A percentile compares a stretch with the other conserved stretches of the same genome.
Evolutionary conservation across 441 rosid species (phyloP).

Genomic region (Jatropha multifida): DNA sequence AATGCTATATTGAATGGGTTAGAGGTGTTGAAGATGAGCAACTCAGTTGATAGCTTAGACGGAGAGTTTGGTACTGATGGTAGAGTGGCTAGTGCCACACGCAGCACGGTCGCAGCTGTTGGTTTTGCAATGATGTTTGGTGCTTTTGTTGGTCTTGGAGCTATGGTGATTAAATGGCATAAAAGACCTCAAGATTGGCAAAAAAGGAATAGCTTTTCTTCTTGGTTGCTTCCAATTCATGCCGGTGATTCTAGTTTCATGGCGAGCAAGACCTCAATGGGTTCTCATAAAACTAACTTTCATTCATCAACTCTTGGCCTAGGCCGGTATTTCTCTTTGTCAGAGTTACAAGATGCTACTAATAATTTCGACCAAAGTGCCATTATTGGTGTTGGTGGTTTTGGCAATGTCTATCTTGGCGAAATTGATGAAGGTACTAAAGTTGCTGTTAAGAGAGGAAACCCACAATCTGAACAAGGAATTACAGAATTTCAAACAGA

Average conservation of each 20-base stretch:
- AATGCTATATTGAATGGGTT: slow-evolving; percentile 80
- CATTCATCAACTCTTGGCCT: slow-evolving; percentile 65
- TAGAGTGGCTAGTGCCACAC: slow-evolving; percentile 27
- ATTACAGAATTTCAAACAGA: slow-evolving; percentile 89
- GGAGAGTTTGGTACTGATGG: slow-evolving; percentile 89
- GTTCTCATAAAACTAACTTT: slow-evolving; percentile 60
- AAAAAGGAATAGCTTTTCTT: slow-evolving; percentile 77
- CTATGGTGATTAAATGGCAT: slow-evolving; percentile 90
- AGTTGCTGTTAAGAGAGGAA: slow-evolving; percentile 92
- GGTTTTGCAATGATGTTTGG: slow-evolving; percentile 98
- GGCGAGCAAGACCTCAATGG: slow-evolving; percentile 58
- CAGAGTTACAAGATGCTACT: slow-evolving; percentile 81
- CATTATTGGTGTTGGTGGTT: slow-evolving; percentile 86
- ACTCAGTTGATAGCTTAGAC: slow-evolving; percentile 71
- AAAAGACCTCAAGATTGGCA: slow-evolving; percentile 95
- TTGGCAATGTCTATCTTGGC: slow-evolving; percentile 81
- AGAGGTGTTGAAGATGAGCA: slow-evolving; percentile 83
- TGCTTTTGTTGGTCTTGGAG: slow-evolving; percentile 88
- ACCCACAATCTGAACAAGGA: slow-evolving; percentile 90
- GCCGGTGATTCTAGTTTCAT: slow-evolving; percentile 66
- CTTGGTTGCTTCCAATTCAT: slow-evolving; percentile 87
- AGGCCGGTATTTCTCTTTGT: slow-evolving; percentile 69
- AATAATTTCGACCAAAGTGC: slow-evolving; percentile 60
- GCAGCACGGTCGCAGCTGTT: slow-evolving; percentile 61
- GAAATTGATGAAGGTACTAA: slow-evolving; percentile 67